These are phyloP conservation scores for Daucus carota DNA, from an alignment of 129 eudicot species.

Conservation along the genomic window DH1_v3.0 NC_030387.2:30637501-30638000, in stretches of 20 bases:
- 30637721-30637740: background rate
- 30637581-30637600: too few relatives aligned
- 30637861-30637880: constrained; percentile 71
- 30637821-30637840: constrained; percentile 35
- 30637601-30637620: too few relatives aligned
- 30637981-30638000: background rate
- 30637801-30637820: constrained; percentile 66
- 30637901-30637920: constrained; percentile 82
- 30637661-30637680: background rate
- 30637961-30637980: background rate
- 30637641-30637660: background rate
- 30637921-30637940: constrained; percentile 83
- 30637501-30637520: too few relatives aligned
- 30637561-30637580: too few relatives aligned
- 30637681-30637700: background rate
- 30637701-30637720: background rate
- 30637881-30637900: constrained; percentile 50
- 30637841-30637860: constrained; percentile 87
- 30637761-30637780: constrained; percentile 26
- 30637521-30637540: too few relatives aligned
- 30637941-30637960: constrained; percentile 19
- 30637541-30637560: too few relatives aligned
- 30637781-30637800: constrained; percentile 66
- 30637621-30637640: too few relatives aligned
- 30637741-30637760: background rate